Conservation (phyloP, 2,329 filamentous ascomycete species). For the Trichoderma aggressivum region DNA sequence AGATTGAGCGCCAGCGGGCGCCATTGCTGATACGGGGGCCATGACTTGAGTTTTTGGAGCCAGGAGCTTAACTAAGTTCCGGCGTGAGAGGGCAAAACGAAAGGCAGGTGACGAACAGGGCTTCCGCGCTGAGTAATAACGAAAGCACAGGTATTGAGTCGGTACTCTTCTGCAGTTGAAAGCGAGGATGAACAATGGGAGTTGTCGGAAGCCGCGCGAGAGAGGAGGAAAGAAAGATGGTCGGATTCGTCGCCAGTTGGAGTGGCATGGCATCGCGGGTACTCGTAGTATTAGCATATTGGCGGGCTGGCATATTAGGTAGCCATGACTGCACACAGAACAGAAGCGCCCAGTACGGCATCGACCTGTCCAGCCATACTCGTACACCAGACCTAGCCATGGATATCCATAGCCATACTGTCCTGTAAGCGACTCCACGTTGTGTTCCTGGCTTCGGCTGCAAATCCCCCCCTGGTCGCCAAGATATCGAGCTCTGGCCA, state of each 20-base stretch:
- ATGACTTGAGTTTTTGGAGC: not conserved
- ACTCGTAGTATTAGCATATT: not conserved
- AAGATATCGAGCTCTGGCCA: constrained; percentile 6
- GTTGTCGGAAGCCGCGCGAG: not conserved
- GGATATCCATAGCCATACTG: not conserved
- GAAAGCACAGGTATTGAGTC: not conserved
- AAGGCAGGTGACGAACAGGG: not conserved
- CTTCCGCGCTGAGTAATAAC: not conserved
- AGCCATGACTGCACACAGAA: constrained; percentile 6
- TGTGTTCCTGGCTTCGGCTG: constrained; percentile 18
- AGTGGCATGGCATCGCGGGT: constrained; percentile 1
- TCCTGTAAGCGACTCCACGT: constrained; percentile 13
- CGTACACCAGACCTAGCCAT: no score
- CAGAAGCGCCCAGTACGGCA: not conserved
- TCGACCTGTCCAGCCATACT: not conserved
- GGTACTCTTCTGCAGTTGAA: not conserved
- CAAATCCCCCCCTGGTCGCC: not conserved
- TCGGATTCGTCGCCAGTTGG: not conserved
- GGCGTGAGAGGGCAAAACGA: not conserved
- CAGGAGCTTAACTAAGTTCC: not conserved
- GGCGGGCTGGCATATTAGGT: not conserved
- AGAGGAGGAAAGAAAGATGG: not conserved
- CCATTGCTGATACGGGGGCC: constrained; percentile 1
- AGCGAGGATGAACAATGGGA: not conserved
- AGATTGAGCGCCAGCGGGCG: not conserved